phyloP scores from a whole-genome alignment of 2,329 filamentous ascomycete species.

The Fusarium setosum region DNA sequence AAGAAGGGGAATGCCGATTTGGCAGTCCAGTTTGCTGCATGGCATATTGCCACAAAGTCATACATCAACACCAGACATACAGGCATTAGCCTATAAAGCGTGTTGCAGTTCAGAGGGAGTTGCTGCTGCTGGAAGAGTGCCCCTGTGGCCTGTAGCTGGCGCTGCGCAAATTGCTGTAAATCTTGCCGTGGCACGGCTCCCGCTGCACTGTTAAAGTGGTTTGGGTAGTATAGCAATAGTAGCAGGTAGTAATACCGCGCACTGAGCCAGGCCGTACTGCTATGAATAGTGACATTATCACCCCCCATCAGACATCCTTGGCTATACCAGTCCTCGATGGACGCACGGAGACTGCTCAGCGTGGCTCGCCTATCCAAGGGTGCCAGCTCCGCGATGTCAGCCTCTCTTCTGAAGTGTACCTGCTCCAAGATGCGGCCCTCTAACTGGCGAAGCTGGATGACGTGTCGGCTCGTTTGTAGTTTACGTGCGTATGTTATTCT shows the following conservation, averaged over 20 bases:
- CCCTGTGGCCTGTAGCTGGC: conserved; percentile 51
- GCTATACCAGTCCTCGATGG: conserved; percentile 58
- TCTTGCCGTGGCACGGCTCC: conserved; percentile 41
- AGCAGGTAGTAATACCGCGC: conserved; percentile 55
- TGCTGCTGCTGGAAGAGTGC: conserved; percentile 52
- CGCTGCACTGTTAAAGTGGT: conserved; percentile 47
- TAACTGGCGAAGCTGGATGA: conserved; percentile 54
- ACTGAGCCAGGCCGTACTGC: conserved; percentile 53
- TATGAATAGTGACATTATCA: conserved; percentile 55
- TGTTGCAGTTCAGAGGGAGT: conserved; percentile 53
- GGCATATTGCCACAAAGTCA: neutral
- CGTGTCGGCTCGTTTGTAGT: conserved; percentile 54
- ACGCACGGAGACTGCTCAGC: conserved; percentile 46
- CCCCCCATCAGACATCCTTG: conserved; percentile 52
- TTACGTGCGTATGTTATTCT: conserved; percentile 48
- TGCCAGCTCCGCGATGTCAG: conserved; percentile 39
- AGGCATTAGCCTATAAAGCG: conserved; percentile 50
- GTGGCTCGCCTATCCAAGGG: conserved; percentile 44
- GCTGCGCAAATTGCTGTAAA: conserved; percentile 49
- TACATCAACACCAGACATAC: conserved; percentile 48
- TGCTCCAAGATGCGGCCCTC: conserved; percentile 51
- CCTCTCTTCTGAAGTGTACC: conserved; percentile 45
- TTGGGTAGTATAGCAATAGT: conserved; percentile 53
- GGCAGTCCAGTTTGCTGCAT: neutral
- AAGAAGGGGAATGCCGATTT: conserved; percentile 32